These are phyloP conservation scores for Sphagnum magellanicum DNA, from an alignment of 228 moss, liverwort and hornwort species.

Conservation along the genomic window DNA sequence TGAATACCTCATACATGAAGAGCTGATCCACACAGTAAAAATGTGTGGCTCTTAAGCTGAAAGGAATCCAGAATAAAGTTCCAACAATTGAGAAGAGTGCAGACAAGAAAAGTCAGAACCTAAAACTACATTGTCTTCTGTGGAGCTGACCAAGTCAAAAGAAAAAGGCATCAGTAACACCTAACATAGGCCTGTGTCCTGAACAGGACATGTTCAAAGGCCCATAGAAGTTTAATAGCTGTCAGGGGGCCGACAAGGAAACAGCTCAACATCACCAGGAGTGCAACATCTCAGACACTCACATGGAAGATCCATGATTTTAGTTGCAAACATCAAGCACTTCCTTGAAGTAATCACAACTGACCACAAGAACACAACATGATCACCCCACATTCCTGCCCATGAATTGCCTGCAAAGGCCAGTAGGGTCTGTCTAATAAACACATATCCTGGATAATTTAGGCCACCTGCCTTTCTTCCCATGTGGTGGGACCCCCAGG, in stretches of 20 bases:
- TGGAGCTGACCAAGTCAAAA: too few relatives aligned
- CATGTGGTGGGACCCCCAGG: not conserved
- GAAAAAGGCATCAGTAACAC: too few relatives aligned
- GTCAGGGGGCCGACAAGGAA: constrained; percentile 7
- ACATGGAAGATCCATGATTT: constrained; percentile 13
- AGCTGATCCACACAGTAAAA: too few relatives aligned
- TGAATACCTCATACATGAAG: too few relatives aligned
- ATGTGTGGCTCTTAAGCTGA: too few relatives aligned
- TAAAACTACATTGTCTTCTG: too few relatives aligned
- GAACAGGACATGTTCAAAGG: too few relatives aligned
- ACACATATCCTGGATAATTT: constrained; percentile 39
- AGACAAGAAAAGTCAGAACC: too few relatives aligned
- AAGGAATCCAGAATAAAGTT: too few relatives aligned
- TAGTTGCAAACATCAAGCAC: constrained; percentile 19
- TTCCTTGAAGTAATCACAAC: constrained; percentile 25
- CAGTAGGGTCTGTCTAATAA: constrained; percentile 35
- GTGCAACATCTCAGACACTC: constrained; percentile 24
- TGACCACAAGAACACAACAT: constrained; percentile 40
- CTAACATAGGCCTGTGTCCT: too few relatives aligned
- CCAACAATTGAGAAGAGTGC: too few relatives aligned
- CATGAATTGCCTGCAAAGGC: constrained; percentile 28
- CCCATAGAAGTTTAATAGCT: constrained; percentile 22
- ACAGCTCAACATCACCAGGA: constrained; percentile 18
- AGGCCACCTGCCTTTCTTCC: constrained; percentile 33
- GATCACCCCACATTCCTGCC: constrained; percentile 25